A percentile compares a stretch with the other conserved stretches of the same genome.
Conservation (phyloP, 768 basidiomycete species). For the Crucibulum laeve region DNA sequence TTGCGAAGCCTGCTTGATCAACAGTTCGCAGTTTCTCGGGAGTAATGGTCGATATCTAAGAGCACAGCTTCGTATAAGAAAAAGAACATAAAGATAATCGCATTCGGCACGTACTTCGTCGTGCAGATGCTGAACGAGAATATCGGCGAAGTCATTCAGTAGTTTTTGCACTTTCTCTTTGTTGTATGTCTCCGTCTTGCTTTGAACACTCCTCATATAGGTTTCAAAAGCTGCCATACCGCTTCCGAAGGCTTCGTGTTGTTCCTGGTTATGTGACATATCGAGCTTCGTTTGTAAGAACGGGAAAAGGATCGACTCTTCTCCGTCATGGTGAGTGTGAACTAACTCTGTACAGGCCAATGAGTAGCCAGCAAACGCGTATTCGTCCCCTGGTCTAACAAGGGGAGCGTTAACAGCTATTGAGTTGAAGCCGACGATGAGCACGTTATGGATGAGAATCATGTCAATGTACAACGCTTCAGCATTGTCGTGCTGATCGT, state of each 20-base stretch:
- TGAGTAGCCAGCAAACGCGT: background rate
- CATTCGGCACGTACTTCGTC: no score
- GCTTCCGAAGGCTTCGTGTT: background rate
- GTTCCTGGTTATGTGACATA: background rate
- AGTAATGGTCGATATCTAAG: conserved; percentile 5
- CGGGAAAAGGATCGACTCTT: background rate
- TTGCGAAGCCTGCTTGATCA: conserved; percentile 5
- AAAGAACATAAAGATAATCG: no score
- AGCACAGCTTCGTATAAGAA: no score
- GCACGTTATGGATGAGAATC: background rate
- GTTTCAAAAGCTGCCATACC: background rate
- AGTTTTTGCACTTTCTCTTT: background rate
- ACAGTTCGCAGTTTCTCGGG: conserved; percentile 4
- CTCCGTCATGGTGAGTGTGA: background rate
- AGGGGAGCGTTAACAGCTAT: background rate
- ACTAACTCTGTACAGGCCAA: background rate
- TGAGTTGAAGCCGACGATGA: background rate
- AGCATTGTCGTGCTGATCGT: no score
- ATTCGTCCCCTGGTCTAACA: background rate
- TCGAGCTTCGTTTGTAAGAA: background rate
- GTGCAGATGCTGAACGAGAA: background rate
- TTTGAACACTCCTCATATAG: background rate
- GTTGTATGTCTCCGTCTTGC: background rate
- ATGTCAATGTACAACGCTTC: conserved; percentile 1
- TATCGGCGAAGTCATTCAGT: background rate